Base-by-base conservation (phyloP, 768 basidiomycete genomes). In the Clitopilus hobsonii region DNA sequence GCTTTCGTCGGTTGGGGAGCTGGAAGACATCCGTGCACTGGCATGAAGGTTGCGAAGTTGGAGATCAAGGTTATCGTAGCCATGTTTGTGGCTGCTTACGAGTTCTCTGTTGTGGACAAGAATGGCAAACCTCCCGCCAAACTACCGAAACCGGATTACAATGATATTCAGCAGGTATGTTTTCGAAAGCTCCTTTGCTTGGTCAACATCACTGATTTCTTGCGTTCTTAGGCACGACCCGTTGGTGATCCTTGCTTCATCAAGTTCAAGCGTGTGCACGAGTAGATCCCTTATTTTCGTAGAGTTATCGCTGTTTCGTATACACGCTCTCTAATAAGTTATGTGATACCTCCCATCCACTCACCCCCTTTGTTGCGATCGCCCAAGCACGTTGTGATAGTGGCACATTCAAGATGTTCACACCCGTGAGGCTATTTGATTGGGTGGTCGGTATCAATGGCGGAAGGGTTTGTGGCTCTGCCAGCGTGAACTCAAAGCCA, bases 1-100 rank as follows among this genome's bases (percentile, higher is more conserved):
- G 61, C 65, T 5, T 77, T 59, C 54, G 52, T 75, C 10, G 74
- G 69, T 2, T 75, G 74, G 73, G 75, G 74, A 20, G 71, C 65
- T 38, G 75, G 65, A 23, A 58, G 64, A 8, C 65, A 67, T 58
- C 71, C 71, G 0, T 75, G 74, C 54, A 59, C 68, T 24, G 73
- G 73, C 6, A 70, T 72, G 67, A 68, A 65, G 54, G 61, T 70
- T 20, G 73, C 73, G 3, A 73, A 73, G 61, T 56, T 74, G 14
- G 72, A 74, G 53, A 67, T 74, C 45, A 74, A 74, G 57, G 54
- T 70, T 18, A 67, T 73, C 26, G 45, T 71, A 13, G 69, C 70
- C 7, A 45, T 70, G n/a, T 66, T 75, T 51, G 59, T 74, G 2
- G 54, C 58, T 16, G 67, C 60, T 18, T 74, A 65, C 56, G 65